phyloP scores from a whole-genome alignment of 2,329 filamentous ascomycete genomes.

The Neofusicoccum parvum region DNA sequence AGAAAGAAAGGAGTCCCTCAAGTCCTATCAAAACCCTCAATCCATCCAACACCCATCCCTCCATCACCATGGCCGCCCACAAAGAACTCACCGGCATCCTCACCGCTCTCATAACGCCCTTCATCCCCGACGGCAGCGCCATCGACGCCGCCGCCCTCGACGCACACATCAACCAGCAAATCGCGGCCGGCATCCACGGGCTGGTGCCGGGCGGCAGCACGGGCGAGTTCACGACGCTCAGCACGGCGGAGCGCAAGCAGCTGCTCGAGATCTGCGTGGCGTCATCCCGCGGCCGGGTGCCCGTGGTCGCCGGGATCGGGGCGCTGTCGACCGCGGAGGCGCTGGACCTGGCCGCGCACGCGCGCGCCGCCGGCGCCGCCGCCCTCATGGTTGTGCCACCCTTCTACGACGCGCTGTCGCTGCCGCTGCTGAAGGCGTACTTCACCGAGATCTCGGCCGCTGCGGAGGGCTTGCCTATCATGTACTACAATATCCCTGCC shows the following conservation, averaged over 20 bases:
- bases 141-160: slow-evolving; percentile 46
- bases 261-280: slow-evolving; percentile 44
- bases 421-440: slow-evolving; percentile 44
- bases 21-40: no score
- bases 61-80: neutral
- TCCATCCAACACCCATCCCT: no score
- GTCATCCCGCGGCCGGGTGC: slow-evolving; percentile 41
- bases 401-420: slow-evolving; percentile 51
- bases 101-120: slow-evolving; percentile 54
- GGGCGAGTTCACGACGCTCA: slow-evolving; percentile 53
- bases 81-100: slow-evolving; percentile 45
- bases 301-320: slow-evolving; percentile 50
- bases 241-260: slow-evolving; percentile 49
- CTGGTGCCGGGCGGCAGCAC: slow-evolving; percentile 55
- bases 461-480: slow-evolving; percentile 46
- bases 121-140: slow-evolving; percentile 44
- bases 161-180: slow-evolving; percentile 50
- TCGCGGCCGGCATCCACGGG: slow-evolving; percentile 51
- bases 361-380: slow-evolving; percentile 42
- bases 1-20: no score
- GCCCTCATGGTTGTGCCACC: slow-evolving; percentile 55
- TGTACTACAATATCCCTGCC: slow-evolving; percentile 57
- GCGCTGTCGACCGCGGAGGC: slow-evolving; percentile 45
- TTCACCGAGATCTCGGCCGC: slow-evolving; percentile 44
- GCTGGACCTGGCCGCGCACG: slow-evolving; percentile 47